A percentile compares a stretch with the other conserved stretches of the same genome.
These are phyloP conservation scores for Mycena capillaripes DNA, from an alignment of 768 basidiomycete species.

Conservation along the genomic window DNA sequence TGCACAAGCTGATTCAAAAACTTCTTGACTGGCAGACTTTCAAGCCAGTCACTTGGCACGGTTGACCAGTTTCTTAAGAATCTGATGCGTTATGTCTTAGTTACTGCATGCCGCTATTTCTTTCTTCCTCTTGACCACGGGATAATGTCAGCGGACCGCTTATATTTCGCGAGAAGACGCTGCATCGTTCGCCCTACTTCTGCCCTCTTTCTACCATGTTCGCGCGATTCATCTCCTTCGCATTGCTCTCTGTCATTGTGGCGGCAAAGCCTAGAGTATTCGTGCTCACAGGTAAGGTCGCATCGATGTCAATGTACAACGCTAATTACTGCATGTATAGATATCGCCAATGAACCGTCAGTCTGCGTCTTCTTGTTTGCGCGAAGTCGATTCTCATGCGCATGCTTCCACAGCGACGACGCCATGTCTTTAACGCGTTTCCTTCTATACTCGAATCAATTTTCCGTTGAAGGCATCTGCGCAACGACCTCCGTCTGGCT, in stretches of 20 bases:
- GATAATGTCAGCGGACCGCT: too few species aligned
- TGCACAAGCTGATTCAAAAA: too few species aligned
- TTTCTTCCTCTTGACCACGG: too few species aligned
- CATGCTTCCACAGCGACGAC: slow-evolving; percentile 24
- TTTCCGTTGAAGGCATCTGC: slow-evolving; percentile 26
- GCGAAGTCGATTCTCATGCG: too few species aligned
- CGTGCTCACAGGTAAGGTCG: background rate
- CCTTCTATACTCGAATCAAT: slow-evolving; percentile 31
- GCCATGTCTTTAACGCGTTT: slow-evolving; percentile 31
- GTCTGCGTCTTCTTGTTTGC: background rate
- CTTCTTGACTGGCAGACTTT: too few species aligned
- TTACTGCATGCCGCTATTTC: too few species aligned
- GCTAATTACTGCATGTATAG: background rate
- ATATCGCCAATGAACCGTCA: slow-evolving; percentile 15
- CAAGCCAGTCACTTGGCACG: too few species aligned
- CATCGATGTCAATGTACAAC: background rate
- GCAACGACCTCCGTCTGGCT: slow-evolving; percentile 35
- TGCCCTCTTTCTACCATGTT: background rate
- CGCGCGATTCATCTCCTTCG: background rate
- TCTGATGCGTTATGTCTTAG: too few species aligned
- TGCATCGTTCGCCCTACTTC: too few species aligned
- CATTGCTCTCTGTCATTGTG: background rate
- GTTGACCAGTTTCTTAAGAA: too few species aligned
- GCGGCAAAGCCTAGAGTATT: background rate
- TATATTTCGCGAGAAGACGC: too few species aligned